Conservation (phyloP, 352 stramenopile species). For the Globisporangium alternatum region DNA sequence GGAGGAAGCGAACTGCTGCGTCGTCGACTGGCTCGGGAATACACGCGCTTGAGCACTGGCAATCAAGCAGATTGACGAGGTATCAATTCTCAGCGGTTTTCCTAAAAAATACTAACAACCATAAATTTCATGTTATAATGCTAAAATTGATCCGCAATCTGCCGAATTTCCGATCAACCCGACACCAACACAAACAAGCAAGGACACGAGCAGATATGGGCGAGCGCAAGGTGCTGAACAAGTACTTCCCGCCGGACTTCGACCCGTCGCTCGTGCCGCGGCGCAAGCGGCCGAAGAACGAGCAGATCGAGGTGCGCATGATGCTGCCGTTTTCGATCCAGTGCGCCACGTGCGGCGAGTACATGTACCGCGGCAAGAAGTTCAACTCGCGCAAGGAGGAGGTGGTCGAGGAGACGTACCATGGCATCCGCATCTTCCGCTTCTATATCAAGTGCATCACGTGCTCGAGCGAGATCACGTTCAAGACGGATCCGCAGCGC, state of each 20-base stretch:
- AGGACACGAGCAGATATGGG: slow-evolving; percentile 79
- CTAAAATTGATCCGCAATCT: not conserved
- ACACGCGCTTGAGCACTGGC: no score
- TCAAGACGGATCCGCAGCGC: slow-evolving; percentile 99
- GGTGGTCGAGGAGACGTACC: slow-evolving; percentile 95
- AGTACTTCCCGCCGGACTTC: slow-evolving; percentile 99
- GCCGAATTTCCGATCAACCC: no score
- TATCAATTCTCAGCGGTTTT: not conserved
- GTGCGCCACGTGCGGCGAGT: slow-evolving; percentile 96
- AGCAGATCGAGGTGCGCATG: slow-evolving; percentile 97
- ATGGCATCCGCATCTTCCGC: slow-evolving; percentile 94
- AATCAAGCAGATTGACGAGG: no score
- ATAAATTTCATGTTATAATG: no score
- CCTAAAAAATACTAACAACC: no score
- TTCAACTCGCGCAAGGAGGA: slow-evolving; percentile 99
- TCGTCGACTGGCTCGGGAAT: not conserved
- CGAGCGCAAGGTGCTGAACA: slow-evolving; percentile 99
- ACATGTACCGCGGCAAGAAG: slow-evolving; percentile 99
- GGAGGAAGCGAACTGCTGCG: not conserved
- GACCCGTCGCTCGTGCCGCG: slow-evolving; percentile 95
- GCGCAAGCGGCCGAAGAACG: slow-evolving; percentile 93
- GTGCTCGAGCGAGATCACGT: slow-evolving; percentile 95
- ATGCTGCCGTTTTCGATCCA: slow-evolving; percentile 99
- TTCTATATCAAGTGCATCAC: slow-evolving; percentile 98
- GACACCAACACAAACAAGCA: not conserved